phyloP scores from a whole-genome alignment of 2,329 filamentous ascomycete genomes.

The Colletotrichum viniferum region DNA sequence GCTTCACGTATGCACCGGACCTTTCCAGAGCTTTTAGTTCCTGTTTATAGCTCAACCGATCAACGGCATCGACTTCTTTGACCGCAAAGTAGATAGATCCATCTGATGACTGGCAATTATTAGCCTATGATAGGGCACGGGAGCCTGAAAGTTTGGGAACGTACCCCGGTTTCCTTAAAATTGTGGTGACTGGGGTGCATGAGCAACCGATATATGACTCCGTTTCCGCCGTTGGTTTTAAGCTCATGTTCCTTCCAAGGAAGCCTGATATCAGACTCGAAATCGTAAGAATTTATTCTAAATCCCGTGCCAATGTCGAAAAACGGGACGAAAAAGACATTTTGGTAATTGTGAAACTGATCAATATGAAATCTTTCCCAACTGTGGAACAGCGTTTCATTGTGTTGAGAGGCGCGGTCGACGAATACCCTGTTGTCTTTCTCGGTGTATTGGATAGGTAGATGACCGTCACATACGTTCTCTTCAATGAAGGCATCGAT shows the following conservation, averaged over 20 bases:
- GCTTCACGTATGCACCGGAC: neutral
- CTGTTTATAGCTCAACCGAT: neutral
- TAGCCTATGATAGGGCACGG: neutral
- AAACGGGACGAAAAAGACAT: neutral
- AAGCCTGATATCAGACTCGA: neutral
- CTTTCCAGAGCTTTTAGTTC: neutral
- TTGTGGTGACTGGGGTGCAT: neutral
- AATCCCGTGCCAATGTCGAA: neutral
- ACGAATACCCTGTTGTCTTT: neutral
- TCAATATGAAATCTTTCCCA: constrained; percentile 8
- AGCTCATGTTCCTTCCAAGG: neutral
- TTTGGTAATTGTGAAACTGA: constrained; percentile 3
- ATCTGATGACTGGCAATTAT: neutral
- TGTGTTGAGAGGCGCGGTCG: neutral
- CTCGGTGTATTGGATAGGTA: neutral
- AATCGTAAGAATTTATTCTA: neutral
- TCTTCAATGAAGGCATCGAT: neutral
- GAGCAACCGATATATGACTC: neutral
- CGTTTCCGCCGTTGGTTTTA: neutral
- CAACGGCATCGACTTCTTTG: neutral
- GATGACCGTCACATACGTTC: neutral
- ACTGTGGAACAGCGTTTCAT: neutral
- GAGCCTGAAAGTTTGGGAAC: neutral
- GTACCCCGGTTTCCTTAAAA: neutral
- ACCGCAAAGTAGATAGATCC: neutral